Conservation (phyloP, 352 stramenopile genomes). For the Phytopythium montanum region DNA sequence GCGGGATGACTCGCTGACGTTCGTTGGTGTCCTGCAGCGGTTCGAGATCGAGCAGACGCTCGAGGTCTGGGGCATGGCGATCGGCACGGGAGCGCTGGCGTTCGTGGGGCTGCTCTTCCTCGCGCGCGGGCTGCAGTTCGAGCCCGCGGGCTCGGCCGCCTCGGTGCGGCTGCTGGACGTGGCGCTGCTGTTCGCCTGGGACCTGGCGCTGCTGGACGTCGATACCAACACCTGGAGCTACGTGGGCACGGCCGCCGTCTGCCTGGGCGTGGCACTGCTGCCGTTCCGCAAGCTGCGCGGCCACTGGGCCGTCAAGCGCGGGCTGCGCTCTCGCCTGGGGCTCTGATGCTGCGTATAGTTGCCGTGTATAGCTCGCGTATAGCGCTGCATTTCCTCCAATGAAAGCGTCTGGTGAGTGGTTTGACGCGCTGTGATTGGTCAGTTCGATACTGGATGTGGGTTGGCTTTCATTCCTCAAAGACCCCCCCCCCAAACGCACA, state of each 20-base stretch:
- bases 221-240: slow-evolving; percentile 41
- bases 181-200: slow-evolving; percentile 52
- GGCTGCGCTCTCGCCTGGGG: slow-evolving; percentile 8
- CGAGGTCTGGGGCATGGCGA: slow-evolving; percentile 22
- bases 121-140: slow-evolving; percentile 59
- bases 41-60: slow-evolving; percentile 18
- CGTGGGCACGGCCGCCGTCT: slow-evolving; percentile 30
- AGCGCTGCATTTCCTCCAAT: background rate
- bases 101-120: slow-evolving; percentile 56
- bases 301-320: slow-evolving; percentile 26
- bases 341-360: slow-evolving; percentile 5
- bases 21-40: slow-evolving; percentile 11
- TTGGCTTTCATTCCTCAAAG: no score
- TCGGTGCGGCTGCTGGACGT: slow-evolving; percentile 49
- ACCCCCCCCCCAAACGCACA: background rate
- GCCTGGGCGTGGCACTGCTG: slow-evolving; percentile 23
- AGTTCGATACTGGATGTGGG: background rate
- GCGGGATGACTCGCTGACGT: background rate
- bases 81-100: slow-evolving; percentile 34
- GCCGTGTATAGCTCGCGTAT: background rate
- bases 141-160: slow-evolving; percentile 43
- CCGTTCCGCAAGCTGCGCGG: slow-evolving; percentile 18
- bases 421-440: slow-evolving; percentile 4
- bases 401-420: background rate
- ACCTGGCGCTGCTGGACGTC: slow-evolving; percentile 32